Base-by-base conservation (phyloP, 2,329 filamentous ascomycete species). In the Colletotrichum sp. region DNA sequence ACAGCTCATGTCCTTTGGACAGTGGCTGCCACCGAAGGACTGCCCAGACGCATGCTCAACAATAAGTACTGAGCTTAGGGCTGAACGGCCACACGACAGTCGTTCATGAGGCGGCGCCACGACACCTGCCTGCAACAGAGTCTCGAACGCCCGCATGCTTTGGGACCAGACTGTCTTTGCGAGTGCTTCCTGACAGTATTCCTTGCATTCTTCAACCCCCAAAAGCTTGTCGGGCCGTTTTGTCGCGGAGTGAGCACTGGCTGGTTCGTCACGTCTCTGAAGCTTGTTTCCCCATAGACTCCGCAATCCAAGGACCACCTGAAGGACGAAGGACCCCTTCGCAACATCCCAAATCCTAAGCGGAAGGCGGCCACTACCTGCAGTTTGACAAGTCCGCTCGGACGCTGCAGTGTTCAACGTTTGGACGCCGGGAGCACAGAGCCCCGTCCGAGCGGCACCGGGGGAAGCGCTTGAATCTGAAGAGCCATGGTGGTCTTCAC, bases 321-420 rank as follows among this genome's bases (percentile, higher is more conserved):
- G 58, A 38, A 24, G 11, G 27, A 15, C 27, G 36, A 54, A 9
- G 8, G 16, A 24, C 21, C n/a, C 55, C 34, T 31, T 47, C 24
- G 21, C 34, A 43, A 16, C 16, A 36, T 18, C 58, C 29, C 31
- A 27, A 64, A 36, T 57, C 12, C n/a, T 29, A 58, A 27, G 36
- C 63, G 55, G 27, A 73, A 31, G 63, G 63, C 47, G 57, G 47
- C 27, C 51, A 47, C 38, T 54, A 54, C 18, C 24, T 72, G 58
- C 47, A 62, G 64, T 47, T 57, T 74, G 72, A 69, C 70, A 65
- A 65, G 64, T 34, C 61, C 72, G 72, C 72, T 73, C 72, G 54
- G 70, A 69, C 59, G 58, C 64, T 69, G 63, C 58, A 68, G 59
- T 47, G 43, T 72, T n/a, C 57, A 43, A 62, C 59, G 69, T 68